These are phyloP conservation scores for Chaetomium globosum DNA, from an alignment of 2,329 filamentous ascomycete species.

Conservation along the genomic window DNA sequence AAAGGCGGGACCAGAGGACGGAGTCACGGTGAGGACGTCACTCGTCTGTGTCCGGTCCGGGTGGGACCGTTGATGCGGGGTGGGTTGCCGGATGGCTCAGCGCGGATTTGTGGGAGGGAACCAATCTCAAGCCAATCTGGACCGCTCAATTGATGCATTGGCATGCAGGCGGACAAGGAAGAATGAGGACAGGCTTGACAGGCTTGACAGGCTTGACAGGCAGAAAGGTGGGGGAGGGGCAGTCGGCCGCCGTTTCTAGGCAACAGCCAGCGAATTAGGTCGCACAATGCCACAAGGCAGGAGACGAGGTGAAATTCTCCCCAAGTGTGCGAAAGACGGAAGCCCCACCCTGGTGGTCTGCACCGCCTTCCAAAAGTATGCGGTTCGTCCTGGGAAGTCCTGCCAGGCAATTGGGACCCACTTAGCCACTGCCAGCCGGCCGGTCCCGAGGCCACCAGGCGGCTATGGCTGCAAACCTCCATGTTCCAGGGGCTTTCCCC, in stretches of 20 bases:
- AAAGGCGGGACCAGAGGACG: constrained; percentile 12
- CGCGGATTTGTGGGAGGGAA: constrained; percentile 21
- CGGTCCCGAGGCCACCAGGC: constrained; percentile 29
- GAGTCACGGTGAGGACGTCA: constrained; percentile 25
- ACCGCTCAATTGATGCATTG: background rate
- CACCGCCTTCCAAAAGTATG: constrained; percentile 14
- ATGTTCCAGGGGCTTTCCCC: background rate
- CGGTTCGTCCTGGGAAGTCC: background rate
- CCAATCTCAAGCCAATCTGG: constrained; percentile 17
- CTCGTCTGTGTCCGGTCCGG: background rate
- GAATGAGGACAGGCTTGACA: background rate
- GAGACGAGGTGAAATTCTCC: constrained; percentile 21
- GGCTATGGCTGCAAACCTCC: constrained; percentile 26
- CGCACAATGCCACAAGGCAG: constrained; percentile 28
- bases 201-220: background rate
- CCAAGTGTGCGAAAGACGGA: background rate
- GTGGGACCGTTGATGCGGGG: constrained; percentile 4
- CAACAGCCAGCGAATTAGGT: constrained; percentile 27
- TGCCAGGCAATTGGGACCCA: constrained; percentile 11
- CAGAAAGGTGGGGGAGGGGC: constrained; percentile 18
- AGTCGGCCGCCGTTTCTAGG: constrained; percentile 19
- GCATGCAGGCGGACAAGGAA: background rate
- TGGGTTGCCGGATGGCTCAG: constrained; percentile 27
- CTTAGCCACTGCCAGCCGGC: constrained; percentile 19
- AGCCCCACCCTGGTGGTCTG: constrained; percentile 1